Evolutionary conservation across 441 rosid species (phyloP).

Genomic region (Rhodomyrtus psidioides): DNA sequence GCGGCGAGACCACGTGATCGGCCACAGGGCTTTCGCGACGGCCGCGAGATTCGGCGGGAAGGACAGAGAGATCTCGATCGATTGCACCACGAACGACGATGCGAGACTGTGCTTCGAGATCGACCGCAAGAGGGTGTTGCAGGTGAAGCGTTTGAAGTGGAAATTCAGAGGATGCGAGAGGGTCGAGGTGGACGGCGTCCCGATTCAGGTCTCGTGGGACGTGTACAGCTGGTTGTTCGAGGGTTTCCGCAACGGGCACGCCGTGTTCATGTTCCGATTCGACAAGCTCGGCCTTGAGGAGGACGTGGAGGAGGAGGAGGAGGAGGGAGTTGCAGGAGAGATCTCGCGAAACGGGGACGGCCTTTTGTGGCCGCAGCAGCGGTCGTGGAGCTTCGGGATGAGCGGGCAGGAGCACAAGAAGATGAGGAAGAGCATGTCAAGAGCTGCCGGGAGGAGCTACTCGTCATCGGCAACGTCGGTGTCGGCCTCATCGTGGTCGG

Average conservation of each 20-base stretch:
- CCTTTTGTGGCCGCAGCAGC: not conserved
- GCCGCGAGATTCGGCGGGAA: not conserved
- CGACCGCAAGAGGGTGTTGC: not conserved
- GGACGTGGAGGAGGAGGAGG: not conserved
- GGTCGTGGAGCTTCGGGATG: not conserved
- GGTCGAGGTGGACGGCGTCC: not conserved
- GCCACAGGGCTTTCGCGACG: not conserved
- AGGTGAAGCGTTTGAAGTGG: constrained; percentile 3
- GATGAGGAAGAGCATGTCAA: not conserved
- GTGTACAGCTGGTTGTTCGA: constrained; percentile 1
- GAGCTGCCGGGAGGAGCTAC: not conserved
- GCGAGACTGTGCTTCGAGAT: not conserved
- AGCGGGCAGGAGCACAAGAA: not conserved
- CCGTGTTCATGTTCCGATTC: not conserved
- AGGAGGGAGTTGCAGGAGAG: not conserved
- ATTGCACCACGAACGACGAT: not conserved
- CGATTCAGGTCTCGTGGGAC: not conserved
- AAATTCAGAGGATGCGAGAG: not conserved
- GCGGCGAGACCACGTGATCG: not conserved
- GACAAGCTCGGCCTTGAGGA: not conserved
- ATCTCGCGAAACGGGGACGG: not conserved
- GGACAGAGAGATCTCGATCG: not conserved
- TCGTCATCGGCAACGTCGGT: not conserved
- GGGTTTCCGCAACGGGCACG: not conserved
- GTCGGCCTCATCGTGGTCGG: not conserved